Percentiles rank a stretch among this genome's conserved stretches.
Evolutionary conservation across 2,329 filamentous ascomycete genomes (phyloP).

Genomic region (Cladophialophora chaetospira): DNA sequence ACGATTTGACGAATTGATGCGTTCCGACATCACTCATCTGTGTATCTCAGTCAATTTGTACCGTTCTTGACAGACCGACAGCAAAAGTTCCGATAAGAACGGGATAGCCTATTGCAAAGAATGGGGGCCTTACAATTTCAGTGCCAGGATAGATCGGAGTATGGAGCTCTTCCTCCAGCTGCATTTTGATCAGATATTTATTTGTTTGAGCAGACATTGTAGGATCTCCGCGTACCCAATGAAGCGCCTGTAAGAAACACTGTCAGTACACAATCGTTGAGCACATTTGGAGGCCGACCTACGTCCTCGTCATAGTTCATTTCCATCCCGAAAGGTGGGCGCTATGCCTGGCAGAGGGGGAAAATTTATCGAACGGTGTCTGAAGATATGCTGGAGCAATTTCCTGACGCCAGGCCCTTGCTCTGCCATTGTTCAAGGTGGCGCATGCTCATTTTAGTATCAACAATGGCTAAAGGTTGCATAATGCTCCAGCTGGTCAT

Average conservation of each 20-base stretch:
- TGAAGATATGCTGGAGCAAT: too few species aligned
- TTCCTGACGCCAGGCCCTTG: too few species aligned
- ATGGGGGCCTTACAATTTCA: too few species aligned
- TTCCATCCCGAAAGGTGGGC: slow-evolving; percentile 44
- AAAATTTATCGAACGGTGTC: neutral
- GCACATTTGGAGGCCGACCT: slow-evolving; percentile 15
- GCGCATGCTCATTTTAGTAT: too few species aligned
- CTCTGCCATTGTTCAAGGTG: too few species aligned
- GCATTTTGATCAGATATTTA: neutral
- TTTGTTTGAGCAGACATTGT: neutral
- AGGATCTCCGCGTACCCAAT: neutral
- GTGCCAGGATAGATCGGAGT: slow-evolving; percentile 58
- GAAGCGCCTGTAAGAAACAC: neutral
- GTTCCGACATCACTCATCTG: slow-evolving; percentile 62
- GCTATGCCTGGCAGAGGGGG: neutral
- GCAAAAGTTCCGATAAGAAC: too few species aligned
- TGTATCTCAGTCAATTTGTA: too few species aligned
- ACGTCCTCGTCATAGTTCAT: slow-evolving; percentile 51
- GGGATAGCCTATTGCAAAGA: too few species aligned
- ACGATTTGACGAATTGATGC: slow-evolving; percentile 63
- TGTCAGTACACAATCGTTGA: neutral
- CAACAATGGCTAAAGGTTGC: too few species aligned
- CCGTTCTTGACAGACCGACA: too few species aligned
- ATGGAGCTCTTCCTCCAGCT: slow-evolving; percentile 40
- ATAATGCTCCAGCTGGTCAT: too few species aligned